These are phyloP conservation scores for Polytrichum commune DNA, from an alignment of 225 moss, liverwort and hornwort species.

Conservation along the genomic window DNA sequence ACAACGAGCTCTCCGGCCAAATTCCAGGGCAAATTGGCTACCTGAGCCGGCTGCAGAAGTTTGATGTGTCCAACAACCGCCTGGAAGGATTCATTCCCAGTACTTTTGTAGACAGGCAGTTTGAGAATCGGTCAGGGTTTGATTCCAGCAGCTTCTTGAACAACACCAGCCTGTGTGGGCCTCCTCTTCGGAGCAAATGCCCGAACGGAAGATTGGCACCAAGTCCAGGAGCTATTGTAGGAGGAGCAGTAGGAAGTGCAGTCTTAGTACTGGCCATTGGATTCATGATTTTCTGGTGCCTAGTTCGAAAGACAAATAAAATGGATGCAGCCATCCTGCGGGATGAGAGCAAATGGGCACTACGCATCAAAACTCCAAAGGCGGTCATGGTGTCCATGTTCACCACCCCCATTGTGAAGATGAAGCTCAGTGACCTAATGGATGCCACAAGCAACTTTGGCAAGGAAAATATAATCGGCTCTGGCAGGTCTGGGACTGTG, in stretches of 20 bases:
- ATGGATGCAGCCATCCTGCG: constrained; percentile 15
- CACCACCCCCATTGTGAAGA: constrained; percentile 50
- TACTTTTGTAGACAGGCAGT: constrained; percentile 31
- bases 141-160: constrained; percentile 44
- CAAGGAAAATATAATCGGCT: constrained; percentile 31
- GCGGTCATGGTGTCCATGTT: constrained; percentile 49
- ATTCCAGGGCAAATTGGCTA: constrained; percentile 66
- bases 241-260: constrained; percentile 71
- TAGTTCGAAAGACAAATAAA: constrained; percentile 32
- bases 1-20: constrained; percentile 56
- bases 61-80: constrained; percentile 75
- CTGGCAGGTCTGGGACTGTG: constrained; percentile 45
- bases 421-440: constrained; percentile 48
- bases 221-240: constrained; percentile 52
- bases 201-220: not conserved
- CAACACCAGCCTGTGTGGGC: constrained; percentile 63
- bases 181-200: constrained; percentile 49
- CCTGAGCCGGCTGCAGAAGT: constrained; percentile 52
- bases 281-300: constrained; percentile 53
- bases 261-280: constrained; percentile 47
- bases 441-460: constrained; percentile 59
- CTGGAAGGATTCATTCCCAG: constrained; percentile 57
- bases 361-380: constrained; percentile 36
- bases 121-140: constrained; percentile 42
- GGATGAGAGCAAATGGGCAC: constrained; percentile 49